Conservation (phyloP, 345 rosid genomes). For the Angophora floribunda region DNA sequence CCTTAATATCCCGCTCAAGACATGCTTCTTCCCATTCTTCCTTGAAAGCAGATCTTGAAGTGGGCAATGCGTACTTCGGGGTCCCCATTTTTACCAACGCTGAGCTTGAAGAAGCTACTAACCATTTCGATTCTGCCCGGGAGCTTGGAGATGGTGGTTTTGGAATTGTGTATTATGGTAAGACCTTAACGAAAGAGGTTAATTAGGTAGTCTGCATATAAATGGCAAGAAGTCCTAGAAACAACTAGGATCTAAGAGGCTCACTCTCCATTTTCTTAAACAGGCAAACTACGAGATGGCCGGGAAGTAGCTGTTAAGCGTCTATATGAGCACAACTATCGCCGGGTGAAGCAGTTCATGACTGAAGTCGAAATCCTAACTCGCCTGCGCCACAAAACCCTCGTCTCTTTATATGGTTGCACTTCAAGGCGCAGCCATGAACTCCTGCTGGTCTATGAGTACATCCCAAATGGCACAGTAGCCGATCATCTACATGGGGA, state of each 20-base stretch:
- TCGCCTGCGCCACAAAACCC: not conserved
- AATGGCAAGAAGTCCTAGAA: not conserved
- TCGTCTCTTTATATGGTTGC: not conserved
- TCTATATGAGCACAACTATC: not conserved
- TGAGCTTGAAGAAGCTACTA: not conserved
- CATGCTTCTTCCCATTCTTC: not conserved
- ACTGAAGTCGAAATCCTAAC: not conserved
- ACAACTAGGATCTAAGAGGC: not conserved
- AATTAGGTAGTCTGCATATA: not conserved
- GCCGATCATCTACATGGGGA: not conserved
- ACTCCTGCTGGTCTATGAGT: not conserved
- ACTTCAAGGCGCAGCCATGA: not conserved
- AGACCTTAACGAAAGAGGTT: not conserved
- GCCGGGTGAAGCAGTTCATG: not conserved
- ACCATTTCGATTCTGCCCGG: not conserved
- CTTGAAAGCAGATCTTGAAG: not conserved
- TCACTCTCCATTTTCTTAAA: not conserved
- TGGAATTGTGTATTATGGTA: not conserved
- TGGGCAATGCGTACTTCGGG: not conserved
- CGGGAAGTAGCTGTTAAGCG: not conserved
- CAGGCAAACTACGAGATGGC: not conserved
- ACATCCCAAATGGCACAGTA: not conserved
- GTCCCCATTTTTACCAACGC: not conserved
- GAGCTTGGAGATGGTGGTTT: not conserved
- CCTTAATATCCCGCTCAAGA: not conserved